These are phyloP conservation scores for Kodamaea ohmeri DNA, from an alignment of 1,139 yeast species.

Conservation along the genomic window DNA sequence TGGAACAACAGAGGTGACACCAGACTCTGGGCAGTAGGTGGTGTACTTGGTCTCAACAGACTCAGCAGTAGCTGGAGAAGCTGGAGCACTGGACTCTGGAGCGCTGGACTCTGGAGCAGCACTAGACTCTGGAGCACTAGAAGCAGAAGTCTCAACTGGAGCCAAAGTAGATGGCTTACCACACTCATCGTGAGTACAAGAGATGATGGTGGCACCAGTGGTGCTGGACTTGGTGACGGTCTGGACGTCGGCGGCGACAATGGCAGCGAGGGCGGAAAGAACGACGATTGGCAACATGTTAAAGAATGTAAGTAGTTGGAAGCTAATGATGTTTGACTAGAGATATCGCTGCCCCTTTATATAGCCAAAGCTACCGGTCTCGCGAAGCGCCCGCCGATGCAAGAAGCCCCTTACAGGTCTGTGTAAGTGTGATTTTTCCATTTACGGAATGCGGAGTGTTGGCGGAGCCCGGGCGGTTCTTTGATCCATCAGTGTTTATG, in stretches of 20 bases:
- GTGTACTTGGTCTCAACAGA: slow-evolving; percentile 38
- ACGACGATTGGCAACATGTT: slow-evolving; percentile 26
- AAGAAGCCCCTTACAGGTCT: slow-evolving; percentile 5
- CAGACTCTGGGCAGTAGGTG: slow-evolving; percentile 43
- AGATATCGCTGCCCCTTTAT: background rate
- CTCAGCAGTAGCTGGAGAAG: slow-evolving; percentile 39
- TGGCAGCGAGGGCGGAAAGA: slow-evolving; percentile 30
- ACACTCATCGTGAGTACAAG: slow-evolving; percentile 38
- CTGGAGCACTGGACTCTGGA: slow-evolving; percentile 17
- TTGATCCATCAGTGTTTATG: too few species aligned
- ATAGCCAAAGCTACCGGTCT: too few species aligned
- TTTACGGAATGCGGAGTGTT: background rate
- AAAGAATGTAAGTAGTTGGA: slow-evolving; percentile 17
- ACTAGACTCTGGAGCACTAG: slow-evolving; percentile 22
- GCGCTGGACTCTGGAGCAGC: slow-evolving; percentile 12
- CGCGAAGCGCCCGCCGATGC: too few species aligned
- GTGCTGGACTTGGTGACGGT: slow-evolving; percentile 33
- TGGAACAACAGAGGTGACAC: slow-evolving; percentile 31
- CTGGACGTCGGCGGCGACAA: slow-evolving; percentile 17
- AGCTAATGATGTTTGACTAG: too few species aligned
- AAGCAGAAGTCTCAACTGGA: slow-evolving; percentile 14
- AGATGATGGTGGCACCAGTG: slow-evolving; percentile 36
- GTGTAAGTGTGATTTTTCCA: slow-evolving; percentile 7
- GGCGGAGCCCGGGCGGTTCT: background rate
- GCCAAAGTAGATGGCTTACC: slow-evolving; percentile 22